Conservation (phyloP, 1,139 yeast species). For the Blastobotrys ciferrii region DNA sequence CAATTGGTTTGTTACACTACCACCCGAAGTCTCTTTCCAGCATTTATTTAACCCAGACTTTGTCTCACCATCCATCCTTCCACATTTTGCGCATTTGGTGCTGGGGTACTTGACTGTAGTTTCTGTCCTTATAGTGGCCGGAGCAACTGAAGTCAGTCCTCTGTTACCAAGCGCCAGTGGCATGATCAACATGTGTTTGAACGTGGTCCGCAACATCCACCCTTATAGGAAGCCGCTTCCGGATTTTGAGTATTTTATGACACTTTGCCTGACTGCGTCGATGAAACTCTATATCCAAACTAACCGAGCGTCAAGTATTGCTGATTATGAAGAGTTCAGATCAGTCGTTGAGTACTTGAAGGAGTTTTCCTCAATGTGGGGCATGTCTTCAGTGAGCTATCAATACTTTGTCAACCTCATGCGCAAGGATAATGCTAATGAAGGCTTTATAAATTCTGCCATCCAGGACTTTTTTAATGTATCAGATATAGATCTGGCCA, state of each 20-base stretch:
- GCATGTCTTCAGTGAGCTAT: constrained; percentile 19
- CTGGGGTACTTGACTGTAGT: constrained; percentile 19
- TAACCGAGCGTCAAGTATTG: constrained; percentile 9
- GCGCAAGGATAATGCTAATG: constrained; percentile 1
- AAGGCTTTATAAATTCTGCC: neutral
- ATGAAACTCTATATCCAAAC: constrained; percentile 16
- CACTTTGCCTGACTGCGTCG: constrained; percentile 18
- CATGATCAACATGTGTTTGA: constrained; percentile 16
- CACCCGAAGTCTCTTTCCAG: constrained; percentile 9
- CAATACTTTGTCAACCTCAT: constrained; percentile 16
- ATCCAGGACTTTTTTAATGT: constrained; percentile 3
- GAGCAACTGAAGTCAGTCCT: constrained; percentile 4
- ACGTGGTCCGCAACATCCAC: constrained; percentile 13
- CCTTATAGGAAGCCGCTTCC: constrained; percentile 17
- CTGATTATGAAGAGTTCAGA: constrained; percentile 16
- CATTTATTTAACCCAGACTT: constrained; percentile 5
- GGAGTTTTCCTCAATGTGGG: constrained; percentile 20
- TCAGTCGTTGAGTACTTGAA: constrained; percentile 17
- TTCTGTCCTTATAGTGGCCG: constrained; percentile 15
- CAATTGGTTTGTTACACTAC: constrained; percentile 18
- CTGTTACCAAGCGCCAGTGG: constrained; percentile 13
- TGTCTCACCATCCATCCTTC: constrained; percentile 13
- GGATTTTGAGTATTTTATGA: constrained; percentile 21
- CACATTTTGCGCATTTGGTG: constrained; percentile 22
- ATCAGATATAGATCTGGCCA: neutral